These are phyloP conservation scores for Cryptosporidium ryanae DNA, from an alignment of 169 alveolate genomes.

Conservation along the genomic window DNA sequence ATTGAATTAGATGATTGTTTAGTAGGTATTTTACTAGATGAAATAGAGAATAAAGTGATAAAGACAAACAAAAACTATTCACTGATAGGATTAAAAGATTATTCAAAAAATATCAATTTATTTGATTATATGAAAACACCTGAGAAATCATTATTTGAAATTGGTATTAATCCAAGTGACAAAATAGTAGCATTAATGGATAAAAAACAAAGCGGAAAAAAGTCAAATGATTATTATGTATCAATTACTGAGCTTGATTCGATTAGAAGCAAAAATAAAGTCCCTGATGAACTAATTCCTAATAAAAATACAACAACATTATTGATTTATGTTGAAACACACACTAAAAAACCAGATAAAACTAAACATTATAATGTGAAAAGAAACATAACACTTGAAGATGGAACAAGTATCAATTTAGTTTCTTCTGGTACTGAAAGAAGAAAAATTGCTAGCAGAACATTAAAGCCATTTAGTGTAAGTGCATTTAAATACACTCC, in stretches of 20 bases:
- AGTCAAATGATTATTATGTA: neutral
- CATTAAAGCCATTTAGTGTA: neutral
- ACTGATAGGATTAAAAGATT: conserved; percentile 5
- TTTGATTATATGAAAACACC: neutral
- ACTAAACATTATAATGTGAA: too few relatives aligned
- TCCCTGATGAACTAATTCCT: neutral
- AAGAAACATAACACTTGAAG: too few relatives aligned
- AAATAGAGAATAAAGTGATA: neutral
- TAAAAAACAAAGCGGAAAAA: neutral
- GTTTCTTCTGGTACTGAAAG: too few relatives aligned
- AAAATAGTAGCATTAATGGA: conserved; percentile 8
- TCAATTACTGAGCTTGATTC: neutral
- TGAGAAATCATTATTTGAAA: conserved; percentile 13
- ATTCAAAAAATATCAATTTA: conserved; percentile 11
- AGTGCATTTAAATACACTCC: conserved; percentile 7
- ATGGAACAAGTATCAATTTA: too few relatives aligned
- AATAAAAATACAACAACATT: neutral
- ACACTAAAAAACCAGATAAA: too few relatives aligned
- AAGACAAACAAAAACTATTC: neutral
- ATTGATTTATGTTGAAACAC: too few relatives aligned
- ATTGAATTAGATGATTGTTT: conserved; percentile 5
- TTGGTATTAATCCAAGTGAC: conserved; percentile 28
- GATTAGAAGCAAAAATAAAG: neutral
- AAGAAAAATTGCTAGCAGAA: too few relatives aligned
- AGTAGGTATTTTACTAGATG: conserved; percentile 3